phyloP scores from a whole-genome alignment of 192 early-diverging fungal genomes.

The Entomortierella chlamydospora region DNA sequence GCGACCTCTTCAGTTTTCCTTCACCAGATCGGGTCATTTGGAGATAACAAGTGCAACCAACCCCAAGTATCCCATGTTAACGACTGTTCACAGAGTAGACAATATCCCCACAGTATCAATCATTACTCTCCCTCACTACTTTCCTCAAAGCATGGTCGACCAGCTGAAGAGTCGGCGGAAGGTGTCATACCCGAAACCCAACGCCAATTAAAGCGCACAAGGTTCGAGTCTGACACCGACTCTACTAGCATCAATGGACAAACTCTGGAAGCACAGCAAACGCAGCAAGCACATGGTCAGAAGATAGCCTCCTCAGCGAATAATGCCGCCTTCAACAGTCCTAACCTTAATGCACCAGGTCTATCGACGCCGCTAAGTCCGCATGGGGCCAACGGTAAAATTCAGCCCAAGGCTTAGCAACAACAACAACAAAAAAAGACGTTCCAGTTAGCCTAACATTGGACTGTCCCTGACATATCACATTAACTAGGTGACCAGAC shows the following conservation, averaged over 20 bases:
- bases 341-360: neutral
- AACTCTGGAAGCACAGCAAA: neutral
- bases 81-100: neutral
- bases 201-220: conserved; percentile 12
- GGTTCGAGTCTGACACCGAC: neutral
- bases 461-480: no score
- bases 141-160: conserved; percentile 15
- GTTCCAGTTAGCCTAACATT: no score
- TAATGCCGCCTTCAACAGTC: neutral
- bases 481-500: no score
- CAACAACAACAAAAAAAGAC: neutral
- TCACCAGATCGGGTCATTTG: conserved; percentile 9
- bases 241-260: neutral
- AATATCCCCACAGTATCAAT: neutral
- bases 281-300: neutral
- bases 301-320: neutral
- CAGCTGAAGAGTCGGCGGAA: neutral
- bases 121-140: neutral
- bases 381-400: neutral
- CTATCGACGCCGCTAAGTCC: conserved; percentile 11
- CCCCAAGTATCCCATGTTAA: neutral
- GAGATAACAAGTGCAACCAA: neutral
- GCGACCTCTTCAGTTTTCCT: conserved; percentile 10
- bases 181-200: neutral
- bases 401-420: conserved; percentile 5